Conservation (phyloP, 768 basidiomycete genomes). For the Leccinum longicurvipes region DNA sequence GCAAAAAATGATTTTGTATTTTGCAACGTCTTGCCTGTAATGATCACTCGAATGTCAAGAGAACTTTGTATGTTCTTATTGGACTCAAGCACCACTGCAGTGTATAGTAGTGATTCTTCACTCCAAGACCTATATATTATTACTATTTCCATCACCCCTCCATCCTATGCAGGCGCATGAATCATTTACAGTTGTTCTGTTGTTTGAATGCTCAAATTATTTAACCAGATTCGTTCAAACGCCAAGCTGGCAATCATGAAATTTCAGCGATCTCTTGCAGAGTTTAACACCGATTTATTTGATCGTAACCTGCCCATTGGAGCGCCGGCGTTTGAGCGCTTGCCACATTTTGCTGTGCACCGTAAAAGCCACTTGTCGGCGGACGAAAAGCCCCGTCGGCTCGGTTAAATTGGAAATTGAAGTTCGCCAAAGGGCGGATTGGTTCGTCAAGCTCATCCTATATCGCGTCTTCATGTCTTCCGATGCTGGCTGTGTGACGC, state of each 20-base stretch:
- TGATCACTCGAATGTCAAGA: not conserved
- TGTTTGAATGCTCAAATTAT: not conserved
- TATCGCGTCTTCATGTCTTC: not conserved
- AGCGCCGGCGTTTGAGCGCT: not conserved
- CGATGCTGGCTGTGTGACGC: not conserved
- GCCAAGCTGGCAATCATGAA: not conserved
- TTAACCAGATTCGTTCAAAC: not conserved
- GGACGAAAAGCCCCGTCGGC: too few relatives aligned
- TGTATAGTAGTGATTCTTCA: slow-evolving; percentile 17
- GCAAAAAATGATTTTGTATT: slow-evolving; percentile 33
- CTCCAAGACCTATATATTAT: slow-evolving; percentile 20
- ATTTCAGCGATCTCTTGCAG: not conserved
- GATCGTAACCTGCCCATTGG: not conserved
- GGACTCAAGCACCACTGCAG: not conserved
- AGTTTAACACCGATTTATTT: not conserved
- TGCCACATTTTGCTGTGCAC: not conserved
- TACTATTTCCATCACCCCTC: slow-evolving; percentile 18
- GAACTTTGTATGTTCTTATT: slow-evolving; percentile 3
- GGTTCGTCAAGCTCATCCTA: not conserved
- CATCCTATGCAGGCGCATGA: too few relatives aligned
- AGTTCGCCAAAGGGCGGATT: too few relatives aligned
- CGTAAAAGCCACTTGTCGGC: too few relatives aligned
- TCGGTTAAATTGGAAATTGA: too few relatives aligned
- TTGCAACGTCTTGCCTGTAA: not conserved
- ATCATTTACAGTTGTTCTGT: not conserved